A percentile compares a stretch with the other conserved stretches of the same genome.
Evolutionary conservation across 2,329 filamentous ascomycete species (phyloP).

Genomic region (Neonectria ditissima): DNA sequence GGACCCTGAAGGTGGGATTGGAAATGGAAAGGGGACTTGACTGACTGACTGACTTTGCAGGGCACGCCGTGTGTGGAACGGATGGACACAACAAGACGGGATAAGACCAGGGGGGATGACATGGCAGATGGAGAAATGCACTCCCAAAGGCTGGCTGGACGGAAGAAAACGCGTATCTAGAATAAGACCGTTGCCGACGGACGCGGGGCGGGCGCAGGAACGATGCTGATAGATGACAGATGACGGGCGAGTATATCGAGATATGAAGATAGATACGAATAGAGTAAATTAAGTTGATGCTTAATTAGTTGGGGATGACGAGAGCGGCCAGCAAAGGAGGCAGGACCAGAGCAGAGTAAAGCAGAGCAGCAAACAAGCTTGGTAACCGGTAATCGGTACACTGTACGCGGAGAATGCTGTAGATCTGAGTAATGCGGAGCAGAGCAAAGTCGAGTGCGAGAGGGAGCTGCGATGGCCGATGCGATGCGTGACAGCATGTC

Average conservation of each 20-base stretch:
- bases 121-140: slow-evolving; percentile 7
- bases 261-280: background rate
- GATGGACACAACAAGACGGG: slow-evolving; percentile 1
- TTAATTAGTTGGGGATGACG: slow-evolving; percentile 4
- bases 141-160: slow-evolving; percentile 12
- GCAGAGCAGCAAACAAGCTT: background rate
- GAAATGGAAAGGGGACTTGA: slow-evolving; percentile 9
- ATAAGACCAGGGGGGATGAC: slow-evolving; percentile 5
- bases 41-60: slow-evolving; percentile 15
- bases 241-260: background rate
- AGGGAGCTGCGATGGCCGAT: slow-evolving; percentile 7
- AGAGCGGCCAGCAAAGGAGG: slow-evolving; percentile 15
- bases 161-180: slow-evolving; percentile 12
- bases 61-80: slow-evolving; percentile 7
- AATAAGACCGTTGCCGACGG: slow-evolving; percentile 22
- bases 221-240: slow-evolving; percentile 29
- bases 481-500: background rate
- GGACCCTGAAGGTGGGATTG: slow-evolving; percentile 23
- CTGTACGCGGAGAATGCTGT: background rate
- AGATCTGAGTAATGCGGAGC: slow-evolving; percentile 1
- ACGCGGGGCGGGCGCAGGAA: background rate
- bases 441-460: background rate
- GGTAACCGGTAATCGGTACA: background rate
- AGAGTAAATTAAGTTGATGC: background rate
- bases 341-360: background rate